Base-by-base conservation (phyloP, 306 rosid species). In the Trifolium fragiferum region DNA sequence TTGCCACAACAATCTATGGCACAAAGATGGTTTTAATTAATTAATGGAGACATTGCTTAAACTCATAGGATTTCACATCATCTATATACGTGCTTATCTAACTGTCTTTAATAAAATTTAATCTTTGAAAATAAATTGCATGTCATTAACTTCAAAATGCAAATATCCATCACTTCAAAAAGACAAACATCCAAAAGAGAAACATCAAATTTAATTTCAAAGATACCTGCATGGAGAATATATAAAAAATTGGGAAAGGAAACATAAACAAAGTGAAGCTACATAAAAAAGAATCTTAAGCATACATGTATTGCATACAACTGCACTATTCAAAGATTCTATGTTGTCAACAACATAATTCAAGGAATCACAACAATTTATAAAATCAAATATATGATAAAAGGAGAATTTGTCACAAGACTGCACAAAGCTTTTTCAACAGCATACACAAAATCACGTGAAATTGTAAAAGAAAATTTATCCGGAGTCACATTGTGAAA, bases 281-380 rank as follows among this genome's bases (percentile, higher is more conserved):
- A 79, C 11, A 66, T 50, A 51, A 70, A 70, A 64, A 76, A 25
- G 20, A 69, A 37, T 43, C 43, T 14, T 44, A n/a, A 15, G 65
- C 55, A 55, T 43, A 55, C 14, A 27, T 18, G 44, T 54, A 43
- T 57, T 41, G 65, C 16, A 53, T 54, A 72, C 51, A 73, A 44
- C 46, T 79, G 33, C 6, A 57, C 70, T 46, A 43, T 66, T 58
- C 44, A 60, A 23, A 10, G 15, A 40, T 16, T 61, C 60, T 27
- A 47, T 27, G 49, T 50, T 50, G 51, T 40, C 60, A 51, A 33
- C 15, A 58, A 33, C 15, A 58, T 18, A 58, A 74, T 59, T 80
- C 27, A 50, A 68, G 68, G 27, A 67, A 59, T 64, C 53, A 37
- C 41, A 11, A 68, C 38, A 47, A 61, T 23, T 64, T 27, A n/a